phyloP scores from a whole-genome alignment of 345 rosid species.

The Dipteronia dyeriana region DNA sequence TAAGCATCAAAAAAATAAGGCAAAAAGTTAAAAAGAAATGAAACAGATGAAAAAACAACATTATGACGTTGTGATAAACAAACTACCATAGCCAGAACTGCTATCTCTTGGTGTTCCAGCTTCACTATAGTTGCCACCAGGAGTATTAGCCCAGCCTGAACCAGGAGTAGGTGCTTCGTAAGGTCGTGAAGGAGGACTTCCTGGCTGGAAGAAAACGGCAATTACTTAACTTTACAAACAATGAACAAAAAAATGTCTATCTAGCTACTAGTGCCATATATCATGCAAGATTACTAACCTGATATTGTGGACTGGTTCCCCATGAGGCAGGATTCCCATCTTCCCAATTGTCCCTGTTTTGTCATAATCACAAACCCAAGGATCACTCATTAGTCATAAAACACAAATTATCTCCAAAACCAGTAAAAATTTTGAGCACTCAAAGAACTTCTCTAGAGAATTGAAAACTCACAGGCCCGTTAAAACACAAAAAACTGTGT shows the following conservation, averaged over 20 bases:
- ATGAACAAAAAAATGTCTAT: not conserved
- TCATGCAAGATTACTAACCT: slow-evolving; percentile 40
- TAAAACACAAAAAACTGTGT: not conserved
- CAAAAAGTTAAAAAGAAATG: not conserved
- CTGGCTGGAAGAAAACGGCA: slow-evolving; percentile 56
- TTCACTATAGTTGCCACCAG: slow-evolving; percentile 86
- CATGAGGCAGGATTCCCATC: slow-evolving; percentile 93
- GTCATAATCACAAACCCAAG: slow-evolving; percentile 2
- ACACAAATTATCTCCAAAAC: not conserved
- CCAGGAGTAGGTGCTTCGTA: slow-evolving; percentile 99
- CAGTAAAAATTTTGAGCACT: not conserved
- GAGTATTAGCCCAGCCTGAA: slow-evolving; percentile 89
- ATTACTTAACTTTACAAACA: not conserved
- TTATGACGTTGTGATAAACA: slow-evolving; percentile 7
- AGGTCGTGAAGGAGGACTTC: slow-evolving; percentile 84
- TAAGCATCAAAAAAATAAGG: not conserved
- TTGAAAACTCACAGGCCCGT: not conserved
- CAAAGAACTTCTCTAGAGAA: not conserved
- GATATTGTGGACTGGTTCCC: slow-evolving; percentile 90
- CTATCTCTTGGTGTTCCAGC: slow-evolving; percentile 93
- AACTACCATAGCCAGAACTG: slow-evolving; percentile 68
- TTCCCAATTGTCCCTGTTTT: slow-evolving; percentile 86
- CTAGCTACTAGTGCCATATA: not conserved
- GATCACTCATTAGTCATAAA: slow-evolving; percentile 2
- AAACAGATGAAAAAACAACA: slow-evolving; percentile 9